Percentiles rank a stretch among this genome's conserved stretches.
phyloP scores from a whole-genome alignment of 2,329 filamentous ascomycete species.

The Microdochium paspali region DNA sequence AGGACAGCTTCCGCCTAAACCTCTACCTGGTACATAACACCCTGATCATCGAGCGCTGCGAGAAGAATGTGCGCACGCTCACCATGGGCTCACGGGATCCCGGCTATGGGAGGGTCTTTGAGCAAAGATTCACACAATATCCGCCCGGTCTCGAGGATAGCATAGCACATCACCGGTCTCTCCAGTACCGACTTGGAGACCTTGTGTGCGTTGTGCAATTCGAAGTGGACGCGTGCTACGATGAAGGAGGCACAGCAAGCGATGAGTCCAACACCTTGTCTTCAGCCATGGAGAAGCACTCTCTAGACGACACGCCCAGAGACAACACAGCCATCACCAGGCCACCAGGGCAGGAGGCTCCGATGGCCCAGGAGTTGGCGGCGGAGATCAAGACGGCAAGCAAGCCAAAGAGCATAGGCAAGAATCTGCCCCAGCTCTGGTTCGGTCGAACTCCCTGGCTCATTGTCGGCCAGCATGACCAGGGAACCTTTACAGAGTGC shows the following conservation, averaged over 20 bases:
- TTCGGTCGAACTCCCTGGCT: conserved; percentile 12
- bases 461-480: conserved; percentile 3
- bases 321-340: not conserved
- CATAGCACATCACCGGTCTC: conserved; percentile 10
- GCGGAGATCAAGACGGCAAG: conserved; percentile 10
- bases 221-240: conserved; percentile 14
- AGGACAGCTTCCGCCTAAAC: conserved; percentile 9
- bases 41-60: conserved; percentile 8
- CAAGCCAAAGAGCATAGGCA: not conserved
- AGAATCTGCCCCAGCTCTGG: conserved; percentile 11
- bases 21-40: conserved; percentile 5
- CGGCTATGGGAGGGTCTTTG: conserved; percentile 19
- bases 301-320: not conserved
- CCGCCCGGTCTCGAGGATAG: conserved; percentile 8
- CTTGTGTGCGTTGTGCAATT: conserved; percentile 14
- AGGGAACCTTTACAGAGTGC: not conserved
- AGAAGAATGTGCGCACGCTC: conserved; percentile 2
- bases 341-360: not conserved
- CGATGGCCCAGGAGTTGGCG: conserved; percentile 6
- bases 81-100: conserved; percentile 5
- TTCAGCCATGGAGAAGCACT: not conserved
- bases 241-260: not conserved
- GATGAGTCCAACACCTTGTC: not conserved
- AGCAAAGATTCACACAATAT: conserved; percentile 13
- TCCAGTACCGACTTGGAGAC: conserved; percentile 12